Evolutionary conservation across 495 filamentous ascomycete species (phyloP).

Genomic region (Zalerion maritima): DNA sequence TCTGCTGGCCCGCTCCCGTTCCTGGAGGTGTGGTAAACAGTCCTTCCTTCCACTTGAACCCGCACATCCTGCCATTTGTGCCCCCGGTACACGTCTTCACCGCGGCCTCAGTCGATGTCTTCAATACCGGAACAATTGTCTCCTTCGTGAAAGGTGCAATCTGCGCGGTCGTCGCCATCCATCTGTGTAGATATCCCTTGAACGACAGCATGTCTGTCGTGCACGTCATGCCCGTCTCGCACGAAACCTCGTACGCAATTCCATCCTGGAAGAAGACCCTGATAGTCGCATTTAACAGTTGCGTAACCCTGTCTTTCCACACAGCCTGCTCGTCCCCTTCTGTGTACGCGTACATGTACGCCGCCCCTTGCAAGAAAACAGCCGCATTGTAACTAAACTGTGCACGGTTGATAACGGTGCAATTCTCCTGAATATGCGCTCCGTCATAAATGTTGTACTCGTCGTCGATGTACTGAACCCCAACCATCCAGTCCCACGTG

Average conservation of each 20-base stretch:
- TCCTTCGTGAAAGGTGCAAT: conserved; percentile 49
- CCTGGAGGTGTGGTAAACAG: conserved; percentile 31
- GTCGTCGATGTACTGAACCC: conserved; percentile 45
- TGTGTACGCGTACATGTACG: conserved; percentile 59
- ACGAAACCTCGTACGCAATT: conserved; percentile 56
- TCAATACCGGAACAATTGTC: conserved; percentile 44
- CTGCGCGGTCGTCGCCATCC: conserved; percentile 60
- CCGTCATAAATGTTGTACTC: conserved; percentile 58
- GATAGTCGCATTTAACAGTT: conserved; percentile 42
- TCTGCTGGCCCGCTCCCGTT: conserved; percentile 42
- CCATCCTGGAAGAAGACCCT: conserved; percentile 40
- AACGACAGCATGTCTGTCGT: conserved; percentile 64
- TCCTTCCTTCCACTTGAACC: conserved; percentile 51
- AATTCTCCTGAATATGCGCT: conserved; percentile 45
- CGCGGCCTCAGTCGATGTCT: conserved; percentile 47
- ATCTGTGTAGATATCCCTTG: conserved; percentile 68
- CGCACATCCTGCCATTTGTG: conserved; percentile 39
- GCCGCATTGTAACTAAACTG: conserved; percentile 70
- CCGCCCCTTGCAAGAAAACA: conserved; percentile 55
- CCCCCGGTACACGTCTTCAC: conserved; percentile 53
- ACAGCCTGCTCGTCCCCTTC: conserved; percentile 32
- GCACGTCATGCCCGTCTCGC: conserved; percentile 48
- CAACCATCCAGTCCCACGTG: conserved; percentile 55
- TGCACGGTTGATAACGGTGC: conserved; percentile 41
- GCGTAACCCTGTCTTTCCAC: conserved; percentile 46